These are phyloP conservation scores for Blastobotrys elegans DNA, from an alignment of 1,139 yeast genomes.

Conservation along the genomic window DNA sequence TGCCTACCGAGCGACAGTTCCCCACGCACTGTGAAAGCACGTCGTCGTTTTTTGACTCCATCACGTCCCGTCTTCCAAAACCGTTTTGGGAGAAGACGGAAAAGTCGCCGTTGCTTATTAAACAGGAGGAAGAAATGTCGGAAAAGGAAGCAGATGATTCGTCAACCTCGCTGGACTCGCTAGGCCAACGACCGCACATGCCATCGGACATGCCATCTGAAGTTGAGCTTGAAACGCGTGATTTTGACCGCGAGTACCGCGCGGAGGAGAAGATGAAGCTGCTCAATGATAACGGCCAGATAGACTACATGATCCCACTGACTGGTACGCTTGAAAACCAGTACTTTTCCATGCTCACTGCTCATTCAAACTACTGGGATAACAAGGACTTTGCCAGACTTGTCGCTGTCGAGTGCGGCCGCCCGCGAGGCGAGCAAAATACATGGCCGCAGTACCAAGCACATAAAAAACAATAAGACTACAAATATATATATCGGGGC, in stretches of 20 bases:
- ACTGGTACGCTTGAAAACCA: constrained; percentile 37
- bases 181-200: not conserved
- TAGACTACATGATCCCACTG: constrained; percentile 38
- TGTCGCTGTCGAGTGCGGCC: constrained; percentile 38
- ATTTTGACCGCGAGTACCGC: constrained; percentile 26
- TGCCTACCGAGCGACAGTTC: constrained; percentile 28
- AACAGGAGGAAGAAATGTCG: not conserved
- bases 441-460: constrained; percentile 7
- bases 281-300: constrained; percentile 41
- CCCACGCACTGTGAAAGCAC: constrained; percentile 17
- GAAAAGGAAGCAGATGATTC: not conserved
- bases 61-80: constrained; percentile 23
- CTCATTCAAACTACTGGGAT: constrained; percentile 42
- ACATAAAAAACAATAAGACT: no score
- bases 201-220: constrained; percentile 15
- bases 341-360: constrained; percentile 39
- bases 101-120: constrained; percentile 1
- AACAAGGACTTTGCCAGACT: constrained; percentile 39
- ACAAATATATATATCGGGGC: no score
- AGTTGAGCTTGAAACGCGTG: constrained; percentile 30
- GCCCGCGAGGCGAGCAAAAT: constrained; percentile 18
- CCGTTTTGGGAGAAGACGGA: constrained; percentile 3
- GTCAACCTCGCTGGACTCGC: not conserved
- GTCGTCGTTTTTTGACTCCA: constrained; percentile 18
- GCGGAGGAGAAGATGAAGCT: constrained; percentile 30